phyloP scores from a whole-genome alignment of 768 basidiomycete genomes.

The Sarcodon aspratus region DNA sequence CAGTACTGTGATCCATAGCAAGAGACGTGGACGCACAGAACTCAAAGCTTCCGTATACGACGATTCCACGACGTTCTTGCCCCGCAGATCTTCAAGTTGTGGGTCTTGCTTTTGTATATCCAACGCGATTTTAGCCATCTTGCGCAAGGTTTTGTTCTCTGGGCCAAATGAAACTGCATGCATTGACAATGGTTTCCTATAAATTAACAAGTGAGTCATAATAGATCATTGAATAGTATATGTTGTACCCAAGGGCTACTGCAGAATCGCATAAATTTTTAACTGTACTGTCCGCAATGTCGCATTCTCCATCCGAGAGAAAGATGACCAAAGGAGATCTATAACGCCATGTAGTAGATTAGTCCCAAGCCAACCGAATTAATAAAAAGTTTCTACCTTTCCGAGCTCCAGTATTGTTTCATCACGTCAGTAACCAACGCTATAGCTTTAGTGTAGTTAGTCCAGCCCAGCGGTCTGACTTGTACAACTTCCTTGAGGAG shows the following conservation, averaged over 20 bases:
- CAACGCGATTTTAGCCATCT: constrained; percentile 42
- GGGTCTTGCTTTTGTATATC: constrained; percentile 35
- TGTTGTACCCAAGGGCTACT: constrained; percentile 29
- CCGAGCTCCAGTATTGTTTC: constrained; percentile 37
- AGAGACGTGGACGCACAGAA: constrained; percentile 21
- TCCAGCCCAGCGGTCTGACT: constrained; percentile 22
- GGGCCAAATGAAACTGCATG: constrained; percentile 49
- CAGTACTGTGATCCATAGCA: neutral
- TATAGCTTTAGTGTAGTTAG: constrained; percentile 33
- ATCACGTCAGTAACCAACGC: constrained; percentile 22
- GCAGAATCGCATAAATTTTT: constrained; percentile 31
- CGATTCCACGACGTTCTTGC: constrained; percentile 25
- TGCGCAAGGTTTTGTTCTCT: constrained; percentile 20
- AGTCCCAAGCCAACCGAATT: neutral
- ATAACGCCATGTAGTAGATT: constrained; percentile 2
- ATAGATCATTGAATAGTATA: neutral
- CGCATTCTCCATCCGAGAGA: constrained; percentile 43
- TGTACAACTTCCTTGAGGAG: constrained; percentile 28
- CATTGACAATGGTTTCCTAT: constrained; percentile 43
- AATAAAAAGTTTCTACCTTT: constrained; percentile 22
- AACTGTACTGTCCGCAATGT: constrained; percentile 22
- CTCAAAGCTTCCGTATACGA: constrained; percentile 40
- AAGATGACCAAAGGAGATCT: constrained; percentile 44
- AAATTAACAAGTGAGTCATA: neutral
- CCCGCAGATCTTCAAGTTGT: constrained; percentile 18